Evolutionary conservation across 164 flowering plant species (phyloP), one percentile per base, ranked within the genome.

Genomic region (Litsea cubeba): DNA sequence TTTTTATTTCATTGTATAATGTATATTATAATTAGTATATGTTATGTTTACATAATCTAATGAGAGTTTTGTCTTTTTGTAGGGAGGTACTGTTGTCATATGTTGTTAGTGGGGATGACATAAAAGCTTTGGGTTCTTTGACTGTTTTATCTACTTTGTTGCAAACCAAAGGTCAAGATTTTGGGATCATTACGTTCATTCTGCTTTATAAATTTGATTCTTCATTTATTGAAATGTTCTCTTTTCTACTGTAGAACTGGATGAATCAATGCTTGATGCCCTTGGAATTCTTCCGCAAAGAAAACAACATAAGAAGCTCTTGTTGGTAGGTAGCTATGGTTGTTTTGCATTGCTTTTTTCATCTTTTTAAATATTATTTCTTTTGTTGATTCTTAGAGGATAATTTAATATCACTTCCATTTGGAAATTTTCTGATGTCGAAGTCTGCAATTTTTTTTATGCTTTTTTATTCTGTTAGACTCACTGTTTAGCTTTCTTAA

Each of bases 241-340:
- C 50, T 72, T 50, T 68, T 1, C 30, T 54, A 65, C 6, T 83
- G 77, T 80, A 96, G 99, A 96, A 80, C 82, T 96, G 75, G 99
- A 94, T 71, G 99, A 96, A 70, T 87, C 95, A 73, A 87, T 92
- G 92, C 87, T 96, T 35, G 99, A 96, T 84, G 97, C 91, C 63
- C 89, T 94, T 79, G 99, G 99, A 73, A 93, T 96, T 79, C 99
- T 96, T 80, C 98, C 99, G 35, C 95, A 88, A 73, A 88, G 99
- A 69, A 91, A 89, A 78, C 94, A 94, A 50, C 98, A 96, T 71
- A 96, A 91, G 82, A 96, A 93, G 75, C 91, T 88, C 23, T 82
- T 96, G 81, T 84, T 94, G 89, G 99, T 96, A 86, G 72, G 89
- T 78, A 60, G 35, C 60, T 0, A 5, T 17, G 11, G 49, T 26